Conservation (phyloP, 176 grass and related monocot genomes). For the Triticum dicoccoides region DNA sequence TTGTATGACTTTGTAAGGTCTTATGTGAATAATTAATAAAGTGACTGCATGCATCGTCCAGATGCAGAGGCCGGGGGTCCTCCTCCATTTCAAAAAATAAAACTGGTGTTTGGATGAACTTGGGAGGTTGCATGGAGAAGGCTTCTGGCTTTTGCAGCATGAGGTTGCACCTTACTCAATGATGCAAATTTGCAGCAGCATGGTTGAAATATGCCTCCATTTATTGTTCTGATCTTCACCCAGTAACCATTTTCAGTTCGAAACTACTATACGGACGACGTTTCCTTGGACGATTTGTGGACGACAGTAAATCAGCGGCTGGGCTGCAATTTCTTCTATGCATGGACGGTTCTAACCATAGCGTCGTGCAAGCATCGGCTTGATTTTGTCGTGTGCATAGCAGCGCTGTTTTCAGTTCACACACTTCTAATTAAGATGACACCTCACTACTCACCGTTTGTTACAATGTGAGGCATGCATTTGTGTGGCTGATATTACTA, state of each 20-base stretch:
- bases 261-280: too few species aligned
- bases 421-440: neutral
- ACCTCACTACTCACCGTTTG: neutral
- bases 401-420: neutral
- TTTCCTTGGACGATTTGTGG: too few species aligned
- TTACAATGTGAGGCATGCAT: neutral
- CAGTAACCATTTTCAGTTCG: neutral
- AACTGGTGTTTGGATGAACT: neutral
- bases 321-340: too few species aligned
- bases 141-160: neutral
- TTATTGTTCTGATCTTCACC: neutral
- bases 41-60: too few species aligned
- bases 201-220: neutral
- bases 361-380: too few species aligned
- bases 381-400: too few species aligned
- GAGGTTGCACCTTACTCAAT: neutral
- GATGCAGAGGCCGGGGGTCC: too few species aligned
- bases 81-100: too few species aligned
- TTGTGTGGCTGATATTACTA: neutral
- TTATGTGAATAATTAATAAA: too few species aligned
- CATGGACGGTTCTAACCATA: too few species aligned
- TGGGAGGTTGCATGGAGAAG: neutral
- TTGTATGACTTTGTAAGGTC: too few species aligned
- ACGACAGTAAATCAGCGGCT: too few species aligned
- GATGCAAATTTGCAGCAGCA: neutral